Base-by-base conservation (phyloP, 192 early-diverging fungal genomes). In the Coemansia sp. region DNA sequence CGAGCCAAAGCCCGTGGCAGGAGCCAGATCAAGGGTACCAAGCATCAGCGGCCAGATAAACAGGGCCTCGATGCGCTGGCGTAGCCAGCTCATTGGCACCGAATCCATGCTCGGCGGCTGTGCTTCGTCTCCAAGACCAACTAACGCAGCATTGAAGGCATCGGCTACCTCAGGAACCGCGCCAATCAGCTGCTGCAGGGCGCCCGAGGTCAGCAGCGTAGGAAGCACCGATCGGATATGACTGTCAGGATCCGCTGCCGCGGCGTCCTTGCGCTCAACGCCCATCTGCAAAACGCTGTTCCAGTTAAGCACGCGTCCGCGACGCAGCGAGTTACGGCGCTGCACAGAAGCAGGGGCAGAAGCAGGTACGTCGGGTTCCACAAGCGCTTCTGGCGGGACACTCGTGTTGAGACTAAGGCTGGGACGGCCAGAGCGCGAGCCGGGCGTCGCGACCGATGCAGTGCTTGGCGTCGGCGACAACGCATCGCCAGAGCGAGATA, bases 231-330 rank as follows among this genome's bases (percentile, higher is more conserved):
- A 72, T 19, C 72, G 62, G 29, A 67, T 55, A 47, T 80, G 77
- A 1, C 64, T 65, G 27, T 71, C 64, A 14, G 55, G 28, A 23
- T 39, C 55, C 20, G 29, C 45, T 13, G 4, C 36, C 23, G 24
- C 0, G 35, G 13, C 39, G 0, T 13, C 50, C 60, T 71, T 67
- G 27, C 58, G 64, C 45, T 80, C 77, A 25, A 45, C 65, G 34
- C 67, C 75, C 1, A 64, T 45, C 6, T 74, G 77, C 48, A 80
- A 53, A 4, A 80, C 58, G 62, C 55, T 72, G 62, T 45, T 55
- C 77, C 77, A 80, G 65, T 80, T 80, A 29, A 74, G 68, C 53
- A 57, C 68, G n/a, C 77, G 77, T n/a, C 72, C 72, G 13, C 77
- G 71, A 20, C 77, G 77, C 45, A 62, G 55, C 32, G 51, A 24